These are phyloP conservation scores for Hypoxylon intermedium DNA, from an alignment of 495 filamentous ascomycete species.

Conservation along the genomic window DNA sequence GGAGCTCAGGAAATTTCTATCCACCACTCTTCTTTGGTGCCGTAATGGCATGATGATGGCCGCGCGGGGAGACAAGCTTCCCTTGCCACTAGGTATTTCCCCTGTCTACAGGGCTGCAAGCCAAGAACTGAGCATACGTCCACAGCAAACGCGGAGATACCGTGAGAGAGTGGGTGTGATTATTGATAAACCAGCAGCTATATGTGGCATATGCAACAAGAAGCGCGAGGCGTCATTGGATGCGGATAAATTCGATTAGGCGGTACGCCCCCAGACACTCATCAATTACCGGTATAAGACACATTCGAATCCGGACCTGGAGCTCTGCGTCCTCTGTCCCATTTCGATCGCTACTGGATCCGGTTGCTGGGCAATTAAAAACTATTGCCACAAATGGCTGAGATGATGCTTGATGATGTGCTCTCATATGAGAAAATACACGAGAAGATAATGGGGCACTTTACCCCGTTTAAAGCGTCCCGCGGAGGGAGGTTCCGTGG, in stretches of 20 bases:
- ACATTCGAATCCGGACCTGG: slow-evolving; percentile 14
- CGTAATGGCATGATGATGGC: no score
- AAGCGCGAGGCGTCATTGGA: slow-evolving; percentile 12
- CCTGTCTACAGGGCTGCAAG: slow-evolving; percentile 5
- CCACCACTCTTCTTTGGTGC: no score
- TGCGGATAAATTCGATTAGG: slow-evolving; percentile 27
- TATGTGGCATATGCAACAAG: background rate
- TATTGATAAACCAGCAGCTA: slow-evolving; percentile 9
- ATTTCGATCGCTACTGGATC: slow-evolving; percentile 15
- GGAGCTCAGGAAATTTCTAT: background rate
- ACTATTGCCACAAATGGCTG: background rate
- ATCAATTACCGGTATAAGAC: slow-evolving; percentile 21
- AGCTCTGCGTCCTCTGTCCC: background rate
- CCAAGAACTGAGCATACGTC: slow-evolving; percentile 3
- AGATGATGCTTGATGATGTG: background rate
- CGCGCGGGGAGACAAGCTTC: no score
- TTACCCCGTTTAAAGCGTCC: background rate
- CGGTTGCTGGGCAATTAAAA: slow-evolving; percentile 19
- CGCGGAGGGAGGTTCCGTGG: slow-evolving; percentile 17
- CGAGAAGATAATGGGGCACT: no score
- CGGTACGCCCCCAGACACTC: slow-evolving; percentile 6
- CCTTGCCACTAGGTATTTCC: background rate
- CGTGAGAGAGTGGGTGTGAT: background rate
- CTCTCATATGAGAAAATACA: no score
- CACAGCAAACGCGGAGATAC: background rate